phyloP scores from a whole-genome alignment of 2,329 filamentous ascomycete genomes.

The Chrysoporthe austroafricana region DNA sequence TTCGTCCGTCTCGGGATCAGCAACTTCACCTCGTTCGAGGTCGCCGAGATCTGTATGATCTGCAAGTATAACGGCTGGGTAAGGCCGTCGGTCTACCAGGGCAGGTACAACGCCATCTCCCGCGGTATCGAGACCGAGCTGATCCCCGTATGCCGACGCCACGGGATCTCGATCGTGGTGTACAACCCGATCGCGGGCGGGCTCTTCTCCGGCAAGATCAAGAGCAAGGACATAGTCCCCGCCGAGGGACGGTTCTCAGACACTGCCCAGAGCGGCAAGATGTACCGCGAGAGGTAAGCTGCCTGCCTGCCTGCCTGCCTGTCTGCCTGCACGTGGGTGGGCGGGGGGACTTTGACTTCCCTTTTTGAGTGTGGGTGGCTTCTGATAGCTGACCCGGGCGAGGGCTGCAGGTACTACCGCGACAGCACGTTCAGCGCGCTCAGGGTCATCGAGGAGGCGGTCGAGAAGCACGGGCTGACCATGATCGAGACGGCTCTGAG shows the following conservation, averaged over 20 bases:
- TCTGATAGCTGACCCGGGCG: not conserved
- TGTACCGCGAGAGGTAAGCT: constrained; percentile 61
- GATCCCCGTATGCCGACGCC: constrained; percentile 72
- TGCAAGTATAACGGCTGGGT: constrained; percentile 83
- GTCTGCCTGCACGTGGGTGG: no score
- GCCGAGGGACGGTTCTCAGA: constrained; percentile 73
- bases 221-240: constrained; percentile 64
- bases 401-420: constrained; percentile 62
- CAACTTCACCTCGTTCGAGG: constrained; percentile 86
- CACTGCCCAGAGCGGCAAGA: constrained; percentile 48
- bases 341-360: no score
- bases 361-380: no score
- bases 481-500: constrained; percentile 75
- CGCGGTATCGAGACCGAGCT: constrained; percentile 77
- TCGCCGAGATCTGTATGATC: constrained; percentile 80
- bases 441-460: constrained; percentile 67
- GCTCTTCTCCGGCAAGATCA: constrained; percentile 80
- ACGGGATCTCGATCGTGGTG: constrained; percentile 77
- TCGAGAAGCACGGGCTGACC: constrained; percentile 68
- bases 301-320: not conserved
- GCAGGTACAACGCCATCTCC: constrained; percentile 84
- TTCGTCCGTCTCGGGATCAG: constrained; percentile 80
- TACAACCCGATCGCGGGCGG: constrained; percentile 86
- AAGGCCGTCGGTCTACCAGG: constrained; percentile 75
- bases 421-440: constrained; percentile 68